Percentiles rank a stretch among this genome's conserved stretches.
These are phyloP conservation scores for Trichoderma virens DNA, from an alignment of 495 filamentous ascomycete species.

Conservation along the genomic window DNA sequence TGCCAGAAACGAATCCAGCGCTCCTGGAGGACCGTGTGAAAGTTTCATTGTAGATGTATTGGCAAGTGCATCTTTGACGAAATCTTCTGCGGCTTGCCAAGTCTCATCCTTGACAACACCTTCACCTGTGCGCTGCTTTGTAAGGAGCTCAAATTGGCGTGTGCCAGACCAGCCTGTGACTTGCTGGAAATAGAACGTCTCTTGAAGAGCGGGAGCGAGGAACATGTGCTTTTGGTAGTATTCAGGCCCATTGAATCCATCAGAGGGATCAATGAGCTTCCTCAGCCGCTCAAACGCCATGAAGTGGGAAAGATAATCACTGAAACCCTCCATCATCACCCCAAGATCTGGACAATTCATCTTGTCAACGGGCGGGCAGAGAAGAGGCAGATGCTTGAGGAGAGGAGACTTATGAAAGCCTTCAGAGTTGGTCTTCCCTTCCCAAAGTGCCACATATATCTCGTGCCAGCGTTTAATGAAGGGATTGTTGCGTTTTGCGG, in stretches of 20 bases:
- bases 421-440: conserved; percentile 20
- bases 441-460: conserved; percentile 31
- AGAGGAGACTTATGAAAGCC: conserved; percentile 29
- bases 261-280: conserved; percentile 22
- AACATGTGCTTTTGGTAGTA: conserved; percentile 23
- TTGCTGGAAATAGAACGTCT: conserved; percentile 21
- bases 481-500: conserved; percentile 25
- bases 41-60: conserved; percentile 25
- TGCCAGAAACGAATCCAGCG: conserved; percentile 19
- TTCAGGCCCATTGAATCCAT: conserved; percentile 24
- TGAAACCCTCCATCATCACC: conserved; percentile 19
- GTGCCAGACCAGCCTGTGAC: conserved; percentile 20
- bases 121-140: neutral
- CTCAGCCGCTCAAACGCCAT: conserved; percentile 24
- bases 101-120: conserved; percentile 14
- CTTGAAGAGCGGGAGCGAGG: conserved; percentile 16
- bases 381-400: conserved; percentile 24
- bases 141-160: conserved; percentile 22
- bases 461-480: conserved; percentile 34
- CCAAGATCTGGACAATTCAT: conserved; percentile 18
- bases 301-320: conserved; percentile 23
- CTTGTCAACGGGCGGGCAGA: conserved; percentile 17
- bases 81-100: conserved; percentile 15
- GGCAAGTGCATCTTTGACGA: conserved; percentile 21
- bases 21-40: conserved; percentile 20